Evolutionary conservation across 805 yeast species (phyloP).

Genomic region (Wickerhamiella kurtzmanii): DNA sequence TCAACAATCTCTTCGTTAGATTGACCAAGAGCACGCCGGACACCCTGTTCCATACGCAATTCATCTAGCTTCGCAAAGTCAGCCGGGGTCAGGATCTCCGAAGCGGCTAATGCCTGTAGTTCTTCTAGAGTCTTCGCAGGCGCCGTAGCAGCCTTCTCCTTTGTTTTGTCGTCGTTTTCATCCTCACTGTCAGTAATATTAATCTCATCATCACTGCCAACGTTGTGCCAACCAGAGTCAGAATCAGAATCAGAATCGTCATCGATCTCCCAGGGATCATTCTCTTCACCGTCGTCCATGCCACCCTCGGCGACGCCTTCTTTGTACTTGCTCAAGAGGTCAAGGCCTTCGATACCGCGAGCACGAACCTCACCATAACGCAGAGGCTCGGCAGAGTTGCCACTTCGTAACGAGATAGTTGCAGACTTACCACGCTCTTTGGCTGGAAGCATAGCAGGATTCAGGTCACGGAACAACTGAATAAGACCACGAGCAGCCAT

Average conservation of each 20-base stretch:
- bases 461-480: slow-evolving; percentile 79
- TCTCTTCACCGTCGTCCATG: slow-evolving; percentile 43
- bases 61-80: slow-evolving; percentile 94
- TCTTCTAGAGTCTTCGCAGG: slow-evolving; percentile 26
- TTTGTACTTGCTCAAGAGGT: slow-evolving; percentile 79
- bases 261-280: slow-evolving; percentile 8
- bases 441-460: slow-evolving; percentile 84
- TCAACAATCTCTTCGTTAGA: slow-evolving; percentile 77
- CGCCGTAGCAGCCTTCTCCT: slow-evolving; percentile 19
- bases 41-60: slow-evolving; percentile 70
- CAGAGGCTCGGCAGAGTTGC: slow-evolving; percentile 34
- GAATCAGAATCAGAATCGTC: slow-evolving; percentile 5
- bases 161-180: slow-evolving; percentile 18
- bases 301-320: slow-evolving; percentile 41
- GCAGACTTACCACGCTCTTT: slow-evolving; percentile 93
- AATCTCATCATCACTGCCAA: slow-evolving; percentile 36
- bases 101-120: slow-evolving; percentile 50
- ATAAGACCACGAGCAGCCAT: slow-evolving; percentile 88
- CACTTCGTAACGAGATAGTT: slow-evolving; percentile 60
- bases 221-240: neutral
- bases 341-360: slow-evolving; percentile 82
- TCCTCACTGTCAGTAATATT: slow-evolving; percentile 18
- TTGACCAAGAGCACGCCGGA: slow-evolving; percentile 51
- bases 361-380: slow-evolving; percentile 38
- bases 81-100: slow-evolving; percentile 85